These are phyloP conservation scores for Trypanosoma brucei DNA, from an alignment of 208 protist genomes.

Conservation along the genomic window DNA sequence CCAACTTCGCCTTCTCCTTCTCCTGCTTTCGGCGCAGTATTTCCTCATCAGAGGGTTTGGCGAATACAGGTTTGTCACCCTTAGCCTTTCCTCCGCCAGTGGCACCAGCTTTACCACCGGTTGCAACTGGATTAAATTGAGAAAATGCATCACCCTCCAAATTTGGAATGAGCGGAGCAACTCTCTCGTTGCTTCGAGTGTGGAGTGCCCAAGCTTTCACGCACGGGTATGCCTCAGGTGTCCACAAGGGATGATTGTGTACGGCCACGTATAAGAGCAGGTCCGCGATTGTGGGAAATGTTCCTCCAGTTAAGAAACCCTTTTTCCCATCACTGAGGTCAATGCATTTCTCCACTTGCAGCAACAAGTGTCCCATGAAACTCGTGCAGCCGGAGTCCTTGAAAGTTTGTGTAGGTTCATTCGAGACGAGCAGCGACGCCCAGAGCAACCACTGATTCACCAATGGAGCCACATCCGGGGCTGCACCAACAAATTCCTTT, in stretches of 20 bases:
- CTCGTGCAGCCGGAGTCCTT: slow-evolving; percentile 14
- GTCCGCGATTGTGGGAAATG: slow-evolving; percentile 60
- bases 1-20: slow-evolving; percentile 72
- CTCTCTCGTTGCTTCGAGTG: slow-evolving; percentile 35
- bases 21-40: slow-evolving; percentile 69
- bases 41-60: slow-evolving; percentile 78
- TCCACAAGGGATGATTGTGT: slow-evolving; percentile 32
- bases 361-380: slow-evolving; percentile 35
- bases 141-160: slow-evolving; percentile 9
- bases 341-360: slow-evolving; percentile 45
- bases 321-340: slow-evolving; percentile 22
- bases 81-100: slow-evolving; percentile 1
- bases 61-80: slow-evolving; percentile 26
- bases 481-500: slow-evolving; percentile 22
- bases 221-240: slow-evolving; percentile 22
- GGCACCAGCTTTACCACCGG: neutral
- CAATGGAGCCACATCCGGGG: slow-evolving; percentile 20
- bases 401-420: slow-evolving; percentile 10
- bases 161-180: slow-evolving; percentile 30
- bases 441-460: slow-evolving; percentile 61
- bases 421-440: slow-evolving; percentile 29
- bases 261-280: slow-evolving; percentile 65
- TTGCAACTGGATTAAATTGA: slow-evolving; percentile 1
- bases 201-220: slow-evolving; percentile 38
- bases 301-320: slow-evolving; percentile 42